A percentile compares a stretch with the other conserved stretches of the same genome.
These are phyloP conservation scores for Pseudopediastrum boryanum DNA, from an alignment of 139 green algal genomes.

Conservation along the genomic window DNA sequence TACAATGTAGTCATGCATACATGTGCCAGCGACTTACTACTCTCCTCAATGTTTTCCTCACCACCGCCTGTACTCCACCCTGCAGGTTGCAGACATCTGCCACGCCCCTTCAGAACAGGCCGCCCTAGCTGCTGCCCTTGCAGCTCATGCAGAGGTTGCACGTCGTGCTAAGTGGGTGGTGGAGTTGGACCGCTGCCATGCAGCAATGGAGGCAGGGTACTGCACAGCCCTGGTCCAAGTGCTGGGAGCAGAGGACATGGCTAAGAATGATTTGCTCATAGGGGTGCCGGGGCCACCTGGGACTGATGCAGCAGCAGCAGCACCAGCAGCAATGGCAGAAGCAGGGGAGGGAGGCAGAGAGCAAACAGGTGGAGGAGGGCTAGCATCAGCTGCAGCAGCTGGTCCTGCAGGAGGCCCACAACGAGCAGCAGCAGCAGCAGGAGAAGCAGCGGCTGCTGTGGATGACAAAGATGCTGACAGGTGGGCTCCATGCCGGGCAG, in stretches of 20 bases:
- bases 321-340: not conserved
- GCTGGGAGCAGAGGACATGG: slow-evolving; percentile 46
- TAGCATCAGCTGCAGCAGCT: too few species aligned
- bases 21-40: too few species aligned
- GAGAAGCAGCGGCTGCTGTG: too few species aligned
- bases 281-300: slow-evolving; percentile 49
- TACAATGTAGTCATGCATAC: too few species aligned
- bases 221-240: slow-evolving; percentile 40
- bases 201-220: slow-evolving; percentile 50
- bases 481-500: too few species aligned
- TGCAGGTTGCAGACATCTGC: slow-evolving; percentile 34
- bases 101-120: slow-evolving; percentile 24
- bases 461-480: too few species aligned
- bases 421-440: too few species aligned
- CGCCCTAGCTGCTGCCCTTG: slow-evolving; percentile 10
- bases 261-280: slow-evolving; percentile 65
- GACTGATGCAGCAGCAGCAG: too few species aligned
- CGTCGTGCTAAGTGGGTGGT: slow-evolving; percentile 37
- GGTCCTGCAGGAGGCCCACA: too few species aligned
- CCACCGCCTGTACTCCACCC: not conserved
- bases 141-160: slow-evolving; percentile 10
- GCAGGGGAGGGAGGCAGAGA: too few species aligned
- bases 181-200: slow-evolving; percentile 59
- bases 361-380: too few species aligned
- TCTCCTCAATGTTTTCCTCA: not conserved